Conservation (phyloP, 2,329 filamentous ascomycete genomes). For the Botrytis tulipae region DNA sequence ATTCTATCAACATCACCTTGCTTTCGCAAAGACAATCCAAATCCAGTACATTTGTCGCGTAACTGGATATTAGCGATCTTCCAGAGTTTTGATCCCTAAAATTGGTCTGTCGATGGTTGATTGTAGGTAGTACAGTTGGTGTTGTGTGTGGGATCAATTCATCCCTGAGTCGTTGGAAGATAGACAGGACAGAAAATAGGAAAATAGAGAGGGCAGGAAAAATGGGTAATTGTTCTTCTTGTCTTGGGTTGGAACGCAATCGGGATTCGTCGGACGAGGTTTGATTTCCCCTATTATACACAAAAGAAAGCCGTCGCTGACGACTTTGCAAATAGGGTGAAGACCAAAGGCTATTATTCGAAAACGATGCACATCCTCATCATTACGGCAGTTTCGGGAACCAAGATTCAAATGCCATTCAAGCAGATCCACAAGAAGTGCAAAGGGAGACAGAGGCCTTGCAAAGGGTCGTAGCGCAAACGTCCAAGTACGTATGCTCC, state of each 20-base stretch:
- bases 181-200: not conserved
- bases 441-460: constrained; percentile 64
- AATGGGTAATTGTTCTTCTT: constrained; percentile 63
- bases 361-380: constrained; percentile 53
- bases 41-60: not conserved
- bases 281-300: constrained; percentile 28
- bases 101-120: constrained; percentile 10
- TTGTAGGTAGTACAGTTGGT: constrained; percentile 19
- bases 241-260: constrained; percentile 52
- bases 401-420: constrained; percentile 48
- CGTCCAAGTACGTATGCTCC: constrained; percentile 53
- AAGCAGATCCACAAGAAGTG: constrained; percentile 60
- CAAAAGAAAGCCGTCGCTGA: not conserved
- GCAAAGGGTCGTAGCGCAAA: constrained; percentile 61
- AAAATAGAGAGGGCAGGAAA: constrained; percentile 15
- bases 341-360: constrained; percentile 55
- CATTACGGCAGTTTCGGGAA: constrained; percentile 65
- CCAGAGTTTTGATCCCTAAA: not conserved
- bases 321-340: constrained; percentile 33
- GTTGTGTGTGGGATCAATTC: constrained; percentile 10
- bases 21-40: not conserved
- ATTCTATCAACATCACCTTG: constrained; percentile 5
- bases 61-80: not conserved
- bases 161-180: constrained; percentile 5
- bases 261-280: constrained; percentile 56